These are phyloP conservation scores for Zasmidium cellare DNA, from an alignment of 2,329 filamentous ascomycete species.

Conservation along the genomic window DNA sequence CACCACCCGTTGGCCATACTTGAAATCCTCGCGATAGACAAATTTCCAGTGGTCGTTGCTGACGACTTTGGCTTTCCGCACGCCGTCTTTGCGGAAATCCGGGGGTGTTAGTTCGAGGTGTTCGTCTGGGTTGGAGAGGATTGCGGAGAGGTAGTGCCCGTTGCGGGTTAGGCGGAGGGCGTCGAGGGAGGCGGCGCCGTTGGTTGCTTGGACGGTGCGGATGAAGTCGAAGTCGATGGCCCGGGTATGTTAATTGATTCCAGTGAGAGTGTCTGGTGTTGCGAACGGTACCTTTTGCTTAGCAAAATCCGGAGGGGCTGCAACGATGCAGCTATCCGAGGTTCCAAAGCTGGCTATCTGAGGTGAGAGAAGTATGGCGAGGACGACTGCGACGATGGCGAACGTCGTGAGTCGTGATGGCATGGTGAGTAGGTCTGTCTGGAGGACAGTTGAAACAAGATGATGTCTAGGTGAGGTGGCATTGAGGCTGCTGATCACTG, in stretches of 20 bases:
- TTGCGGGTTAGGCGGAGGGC: constrained; percentile 7
- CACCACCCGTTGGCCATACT: constrained; percentile 8
- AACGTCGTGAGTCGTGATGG: constrained; percentile 4
- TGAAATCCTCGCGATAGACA: constrained; percentile 11
- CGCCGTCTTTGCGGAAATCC: background rate
- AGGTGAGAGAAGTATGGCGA: constrained; percentile 12
- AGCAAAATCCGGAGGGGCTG: constrained; percentile 5
- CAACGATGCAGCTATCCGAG: constrained; percentile 1
- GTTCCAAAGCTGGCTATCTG: constrained; percentile 7
- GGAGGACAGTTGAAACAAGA: too few relatives aligned
- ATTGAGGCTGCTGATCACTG: too few relatives aligned
- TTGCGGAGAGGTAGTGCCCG: constrained; percentile 12
- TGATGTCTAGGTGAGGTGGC: too few relatives aligned
- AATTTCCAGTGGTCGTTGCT: constrained; percentile 6
- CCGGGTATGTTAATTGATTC: background rate
- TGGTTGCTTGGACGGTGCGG: constrained; percentile 3
- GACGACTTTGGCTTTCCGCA: constrained; percentile 6
- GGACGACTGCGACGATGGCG: constrained; percentile 2
- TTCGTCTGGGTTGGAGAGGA: constrained; percentile 8
- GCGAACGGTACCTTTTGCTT: constrained; percentile 4
- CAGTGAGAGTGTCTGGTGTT: too few relatives aligned
- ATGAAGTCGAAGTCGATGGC: constrained; percentile 13
- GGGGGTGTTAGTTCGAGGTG: constrained; percentile 1
- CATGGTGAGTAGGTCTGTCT: too few relatives aligned
- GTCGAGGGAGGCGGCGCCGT: constrained; percentile 10